phyloP scores from a whole-genome alignment of 352 stramenopile genomes.

The Albugo laibachii region DNA sequence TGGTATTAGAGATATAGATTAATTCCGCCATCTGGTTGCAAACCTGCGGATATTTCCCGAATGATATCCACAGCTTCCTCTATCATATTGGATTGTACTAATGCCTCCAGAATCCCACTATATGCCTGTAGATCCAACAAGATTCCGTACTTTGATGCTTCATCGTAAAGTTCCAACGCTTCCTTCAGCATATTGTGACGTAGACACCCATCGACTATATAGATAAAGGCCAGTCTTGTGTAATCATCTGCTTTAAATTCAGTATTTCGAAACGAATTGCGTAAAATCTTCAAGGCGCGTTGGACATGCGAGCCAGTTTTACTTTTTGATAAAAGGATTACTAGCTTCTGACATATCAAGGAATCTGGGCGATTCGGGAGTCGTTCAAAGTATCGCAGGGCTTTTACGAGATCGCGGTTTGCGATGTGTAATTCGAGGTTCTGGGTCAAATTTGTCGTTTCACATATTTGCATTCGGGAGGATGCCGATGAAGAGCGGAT shows the following conservation, averaged over 20 bases:
- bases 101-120: slow-evolving; percentile 20
- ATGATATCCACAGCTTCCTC: slow-evolving; percentile 32
- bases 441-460: background rate
- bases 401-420: slow-evolving; percentile 8
- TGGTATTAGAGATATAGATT: background rate
- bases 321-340: slow-evolving; percentile 25
- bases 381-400: slow-evolving; percentile 17
- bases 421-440: slow-evolving; percentile 5
- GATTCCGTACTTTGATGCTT: slow-evolving; percentile 27
- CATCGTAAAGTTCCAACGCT: slow-evolving; percentile 40
- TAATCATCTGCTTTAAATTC: slow-evolving; percentile 18
- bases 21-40: background rate
- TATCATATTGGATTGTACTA: slow-evolving; percentile 20
- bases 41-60: slow-evolving; percentile 17
- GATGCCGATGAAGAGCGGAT: no score
- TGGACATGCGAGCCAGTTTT: slow-evolving; percentile 13
- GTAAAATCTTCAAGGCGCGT: slow-evolving; percentile 17
- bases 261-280: slow-evolving; percentile 4
- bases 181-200: slow-evolving; percentile 25
- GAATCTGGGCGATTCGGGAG: slow-evolving; percentile 14
- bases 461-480: no score
- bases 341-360: slow-evolving; percentile 21
- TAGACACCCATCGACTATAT: slow-evolving; percentile 42
- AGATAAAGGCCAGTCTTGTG: slow-evolving; percentile 46
- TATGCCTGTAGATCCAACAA: slow-evolving; percentile 37